Percentiles rank a stretch among this genome's conserved stretches.
Evolutionary conservation across 2,329 filamentous ascomycete genomes (phyloP).

Genomic region (Orbilia oligospora): DNA sequence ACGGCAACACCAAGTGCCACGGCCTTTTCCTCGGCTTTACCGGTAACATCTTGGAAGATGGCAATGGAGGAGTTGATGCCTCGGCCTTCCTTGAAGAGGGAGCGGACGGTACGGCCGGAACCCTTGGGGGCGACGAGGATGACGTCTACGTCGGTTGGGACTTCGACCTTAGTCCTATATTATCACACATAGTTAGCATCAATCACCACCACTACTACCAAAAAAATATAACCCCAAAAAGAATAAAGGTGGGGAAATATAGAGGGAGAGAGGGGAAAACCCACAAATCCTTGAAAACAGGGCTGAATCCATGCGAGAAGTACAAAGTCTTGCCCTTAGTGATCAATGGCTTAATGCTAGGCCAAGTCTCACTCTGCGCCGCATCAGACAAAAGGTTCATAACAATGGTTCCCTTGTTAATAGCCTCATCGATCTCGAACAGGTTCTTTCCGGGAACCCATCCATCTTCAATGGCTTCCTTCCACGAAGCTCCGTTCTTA

Average conservation of each 20-base stretch:
- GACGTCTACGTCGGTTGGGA: conserved; percentile 95
- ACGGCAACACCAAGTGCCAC: conserved; percentile 96
- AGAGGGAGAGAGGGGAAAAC: conserved; percentile 12
- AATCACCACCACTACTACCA: neutral
- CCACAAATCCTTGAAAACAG: conserved; percentile 94
- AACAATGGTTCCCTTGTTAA: conserved; percentile 90
- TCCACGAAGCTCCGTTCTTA: conserved; percentile 98
- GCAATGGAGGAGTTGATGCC: conserved; percentile 99
- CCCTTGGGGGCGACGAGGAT: conserved; percentile 99
- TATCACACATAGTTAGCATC: conserved; percentile 13
- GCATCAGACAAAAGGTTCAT: conserved; percentile 99
- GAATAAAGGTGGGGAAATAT: too few relatives aligned
- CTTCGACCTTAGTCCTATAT: conserved; percentile 87
- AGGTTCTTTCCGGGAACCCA: conserved; percentile 99
- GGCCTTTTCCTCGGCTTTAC: conserved; percentile 98
- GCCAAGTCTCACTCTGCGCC: conserved; percentile 99
- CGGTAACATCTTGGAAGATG: conserved; percentile 98
- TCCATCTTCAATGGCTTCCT: conserved; percentile 95
- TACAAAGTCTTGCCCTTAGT: conserved; percentile 99
- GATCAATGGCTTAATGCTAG: conserved; percentile 95
- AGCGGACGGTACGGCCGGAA: conserved; percentile 97
- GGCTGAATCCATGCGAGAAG: conserved; percentile 99
- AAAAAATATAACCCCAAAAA: neutral
- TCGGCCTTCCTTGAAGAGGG: conserved; percentile 98
- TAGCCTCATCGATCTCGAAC: conserved; percentile 97